Evolutionary conservation across 805 yeast species (phyloP).

Genomic region (Kazachstania kunashirensis): DNA sequence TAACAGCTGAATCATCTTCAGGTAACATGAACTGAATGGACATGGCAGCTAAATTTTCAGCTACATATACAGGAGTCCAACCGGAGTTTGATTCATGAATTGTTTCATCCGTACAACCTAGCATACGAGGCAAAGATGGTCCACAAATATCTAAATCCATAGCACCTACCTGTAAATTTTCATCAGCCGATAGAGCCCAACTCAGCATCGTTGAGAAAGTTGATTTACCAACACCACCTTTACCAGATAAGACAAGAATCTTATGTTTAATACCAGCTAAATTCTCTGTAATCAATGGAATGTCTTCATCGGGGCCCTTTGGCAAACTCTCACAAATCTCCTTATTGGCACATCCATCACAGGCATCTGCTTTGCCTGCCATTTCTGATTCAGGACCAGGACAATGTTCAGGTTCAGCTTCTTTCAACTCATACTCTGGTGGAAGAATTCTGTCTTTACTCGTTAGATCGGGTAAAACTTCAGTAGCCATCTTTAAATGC

Average conservation of each 20-base stretch:
- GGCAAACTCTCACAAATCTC: conserved; percentile 79
- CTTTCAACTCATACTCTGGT: conserved; percentile 33
- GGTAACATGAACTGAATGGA: conserved; percentile 93
- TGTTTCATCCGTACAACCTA: conserved; percentile 80
- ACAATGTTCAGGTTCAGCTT: conserved; percentile 93
- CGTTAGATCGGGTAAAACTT: conserved; percentile 5
- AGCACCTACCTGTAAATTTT: conserved; percentile 79
- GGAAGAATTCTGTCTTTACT: conserved; percentile 13
- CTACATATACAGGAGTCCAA: conserved; percentile 94
- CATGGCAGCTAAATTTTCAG: conserved; percentile 92
- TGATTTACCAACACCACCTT: conserved; percentile 96
- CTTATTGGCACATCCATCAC: conserved; percentile 91
- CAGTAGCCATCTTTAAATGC: conserved; percentile 9
- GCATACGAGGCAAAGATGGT: conserved; percentile 89
- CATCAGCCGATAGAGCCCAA: conserved; percentile 87
- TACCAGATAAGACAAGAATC: conserved; percentile 70
- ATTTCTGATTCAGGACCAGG: conserved; percentile 94
- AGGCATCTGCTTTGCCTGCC: conserved; percentile 93
- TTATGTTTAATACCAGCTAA: conserved; percentile 65
- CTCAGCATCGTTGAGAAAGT: conserved; percentile 93
- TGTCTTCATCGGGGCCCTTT: conserved; percentile 92
- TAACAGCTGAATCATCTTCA: conserved; percentile 82
- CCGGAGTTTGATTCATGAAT: conserved; percentile 87
- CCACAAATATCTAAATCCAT: conserved; percentile 98
- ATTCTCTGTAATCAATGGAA: conserved; percentile 62